Conservation (phyloP, 768 basidiomycete species). For the Boletus rex-veris region DNA sequence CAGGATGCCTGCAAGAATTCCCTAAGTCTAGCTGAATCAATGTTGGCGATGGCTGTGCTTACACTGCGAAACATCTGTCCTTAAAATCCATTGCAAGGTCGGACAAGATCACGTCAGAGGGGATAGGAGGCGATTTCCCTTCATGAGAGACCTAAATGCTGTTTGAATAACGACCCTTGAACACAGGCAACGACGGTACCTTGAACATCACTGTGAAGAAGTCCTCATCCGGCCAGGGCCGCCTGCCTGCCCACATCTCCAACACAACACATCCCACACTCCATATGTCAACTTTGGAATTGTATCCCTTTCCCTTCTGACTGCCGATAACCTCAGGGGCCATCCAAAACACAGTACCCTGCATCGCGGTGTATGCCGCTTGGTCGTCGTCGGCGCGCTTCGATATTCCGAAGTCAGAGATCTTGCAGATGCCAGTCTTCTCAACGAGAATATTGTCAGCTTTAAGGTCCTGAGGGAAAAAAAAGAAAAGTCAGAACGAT, state of each 20-base stretch:
- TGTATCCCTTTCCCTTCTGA: constrained; percentile 80
- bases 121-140: constrained; percentile 84
- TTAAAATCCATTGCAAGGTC: constrained; percentile 82
- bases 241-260: constrained; percentile 97
- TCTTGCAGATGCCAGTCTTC: constrained; percentile 88
- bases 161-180: background rate
- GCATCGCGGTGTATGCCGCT: constrained; percentile 87
- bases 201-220: constrained; percentile 92
- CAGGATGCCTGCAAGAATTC: constrained; percentile 58
- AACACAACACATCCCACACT: constrained; percentile 97
- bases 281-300: constrained; percentile 98
- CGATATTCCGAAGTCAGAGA: constrained; percentile 98
- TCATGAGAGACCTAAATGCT: constrained; percentile 71
- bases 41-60: constrained; percentile 26
- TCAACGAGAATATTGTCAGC: constrained; percentile 98
- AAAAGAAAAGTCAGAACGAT: constrained; percentile 7
- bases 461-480: constrained; percentile 73
- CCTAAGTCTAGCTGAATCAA: constrained; percentile 1
- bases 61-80: constrained; percentile 87
- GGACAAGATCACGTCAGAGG: constrained; percentile 74
- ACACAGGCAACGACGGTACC: constrained; percentile 41
- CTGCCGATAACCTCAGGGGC: constrained; percentile 92
- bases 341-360: constrained; percentile 99
- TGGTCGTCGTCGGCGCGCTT: constrained; percentile 89
- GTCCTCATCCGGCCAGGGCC: constrained; percentile 93